phyloP scores from a whole-genome alignment of 257 asterid genomes.

The Nicotiana obtusifolia region DNA sequence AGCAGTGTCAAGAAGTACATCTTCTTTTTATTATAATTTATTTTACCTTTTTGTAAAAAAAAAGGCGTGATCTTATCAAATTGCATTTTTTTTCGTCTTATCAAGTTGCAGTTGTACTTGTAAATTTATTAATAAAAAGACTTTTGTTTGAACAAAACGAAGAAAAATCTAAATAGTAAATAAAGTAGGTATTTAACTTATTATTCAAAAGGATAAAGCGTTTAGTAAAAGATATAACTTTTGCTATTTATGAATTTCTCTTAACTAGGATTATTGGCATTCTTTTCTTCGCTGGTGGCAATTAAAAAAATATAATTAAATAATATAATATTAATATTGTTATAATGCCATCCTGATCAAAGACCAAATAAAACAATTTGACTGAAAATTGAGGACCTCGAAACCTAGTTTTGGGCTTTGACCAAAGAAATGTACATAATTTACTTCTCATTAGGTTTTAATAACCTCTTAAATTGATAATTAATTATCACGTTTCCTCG shows the following conservation, averaged over 20 bases:
- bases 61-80: neutral
- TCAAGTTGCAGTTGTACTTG: neutral
- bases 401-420: neutral
- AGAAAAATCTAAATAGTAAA: neutral
- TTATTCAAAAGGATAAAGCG: neutral
- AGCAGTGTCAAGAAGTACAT: neutral
- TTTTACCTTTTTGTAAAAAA: neutral
- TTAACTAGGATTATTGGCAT: neutral
- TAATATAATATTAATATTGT: neutral
- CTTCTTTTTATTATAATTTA: too few relatives aligned
- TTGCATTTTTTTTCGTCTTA: neutral
- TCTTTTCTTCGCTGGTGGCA: neutral
- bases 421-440: neutral
- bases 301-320: neutral
- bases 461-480: neutral
- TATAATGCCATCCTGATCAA: neutral
- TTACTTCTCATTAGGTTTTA: neutral
- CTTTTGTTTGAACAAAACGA: neutral
- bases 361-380: neutral
- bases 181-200: neutral
- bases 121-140: neutral
- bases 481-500: neutral
- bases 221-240: neutral
- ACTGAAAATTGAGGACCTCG: neutral
- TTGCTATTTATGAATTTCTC: neutral